These are phyloP conservation scores for Isabelozyma rhagii DNA, from an alignment of 805 yeast genomes.

Conservation along the genomic window DNA sequence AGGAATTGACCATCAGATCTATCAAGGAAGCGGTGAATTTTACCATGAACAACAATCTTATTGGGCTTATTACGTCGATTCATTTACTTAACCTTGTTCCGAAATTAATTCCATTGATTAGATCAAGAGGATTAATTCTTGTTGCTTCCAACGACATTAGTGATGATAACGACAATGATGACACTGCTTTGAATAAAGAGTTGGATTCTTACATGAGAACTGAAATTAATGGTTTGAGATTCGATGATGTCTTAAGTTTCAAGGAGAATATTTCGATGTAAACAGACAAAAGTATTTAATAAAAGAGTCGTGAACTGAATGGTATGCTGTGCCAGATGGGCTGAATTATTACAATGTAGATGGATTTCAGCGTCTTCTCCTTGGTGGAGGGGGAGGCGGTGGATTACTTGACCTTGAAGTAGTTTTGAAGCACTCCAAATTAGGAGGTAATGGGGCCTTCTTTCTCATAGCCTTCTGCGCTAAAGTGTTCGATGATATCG, in stretches of 20 bases:
- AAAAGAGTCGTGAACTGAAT: no score
- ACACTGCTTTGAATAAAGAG: conserved; percentile 23
- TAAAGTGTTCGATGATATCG: conserved; percentile 15
- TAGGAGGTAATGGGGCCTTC: conserved; percentile 42
- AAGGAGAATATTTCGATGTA: conserved; percentile 48
- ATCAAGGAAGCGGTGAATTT: conserved; percentile 80
- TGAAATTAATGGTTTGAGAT: conserved; percentile 66
- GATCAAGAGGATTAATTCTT: conserved; percentile 77
- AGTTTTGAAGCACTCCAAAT: conserved; percentile 11
- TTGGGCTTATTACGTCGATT: conserved; percentile 79
- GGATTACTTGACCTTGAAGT: conserved; percentile 8
- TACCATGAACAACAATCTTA: conserved; percentile 75
- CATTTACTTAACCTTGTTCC: conserved; percentile 72
- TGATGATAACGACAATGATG: conserved; percentile 20
- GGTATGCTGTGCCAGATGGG: no score
- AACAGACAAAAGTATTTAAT: neutral
- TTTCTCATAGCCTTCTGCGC: conserved; percentile 28
- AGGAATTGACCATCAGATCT: conserved; percentile 53
- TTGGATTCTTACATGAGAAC: conserved; percentile 36
- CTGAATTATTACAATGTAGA: no score
- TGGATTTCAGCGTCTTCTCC: conserved; percentile 18
- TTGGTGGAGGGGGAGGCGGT: conserved; percentile 36
- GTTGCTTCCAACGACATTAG: conserved; percentile 58
- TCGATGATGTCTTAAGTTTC: conserved; percentile 61
- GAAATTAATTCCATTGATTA: conserved; percentile 65